phyloP scores from a whole-genome alignment of 352 stramenopile genomes.

The Phytopythium cucurbitacearum region DNA sequence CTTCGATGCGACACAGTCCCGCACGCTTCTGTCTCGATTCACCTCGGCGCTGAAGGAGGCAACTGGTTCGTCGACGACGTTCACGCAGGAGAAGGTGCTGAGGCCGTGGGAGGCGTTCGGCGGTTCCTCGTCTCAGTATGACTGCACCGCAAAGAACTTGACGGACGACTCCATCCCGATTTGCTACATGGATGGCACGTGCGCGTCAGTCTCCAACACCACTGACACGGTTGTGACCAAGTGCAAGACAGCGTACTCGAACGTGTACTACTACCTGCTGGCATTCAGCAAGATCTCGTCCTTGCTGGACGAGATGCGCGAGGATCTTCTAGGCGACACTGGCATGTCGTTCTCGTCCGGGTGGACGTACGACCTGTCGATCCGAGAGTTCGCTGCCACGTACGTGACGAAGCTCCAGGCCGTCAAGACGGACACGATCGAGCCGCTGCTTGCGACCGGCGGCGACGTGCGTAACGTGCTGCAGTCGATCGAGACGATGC shows the following conservation, averaged over 20 bases:
- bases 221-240: conserved; percentile 16
- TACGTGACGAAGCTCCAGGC: conserved; percentile 49
- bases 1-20: conserved; percentile 49
- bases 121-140: conserved; percentile 11
- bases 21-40: conserved; percentile 36
- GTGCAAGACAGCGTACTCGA: conserved; percentile 46
- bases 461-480: conserved; percentile 53
- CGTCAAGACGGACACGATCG: conserved; percentile 37
- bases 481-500: conserved; percentile 49
- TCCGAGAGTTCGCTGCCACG: conserved; percentile 51
- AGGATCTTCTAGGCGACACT: conserved; percentile 65
- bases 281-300: conserved; percentile 49
- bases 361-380: conserved; percentile 66
- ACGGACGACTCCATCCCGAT: conserved; percentile 32
- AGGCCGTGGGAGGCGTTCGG: conserved; percentile 53
- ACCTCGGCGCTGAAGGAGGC: conserved; percentile 23
- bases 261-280: conserved; percentile 58
- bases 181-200: conserved; percentile 71
- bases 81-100: conserved; percentile 61
- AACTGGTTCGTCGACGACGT: conserved; percentile 1
- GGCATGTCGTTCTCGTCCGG: conserved; percentile 47
- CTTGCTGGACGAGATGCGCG: conserved; percentile 69
- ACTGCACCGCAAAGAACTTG: conserved; percentile 24
- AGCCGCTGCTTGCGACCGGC: conserved; percentile 28
- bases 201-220: conserved; percentile 5